Base-by-base conservation (phyloP, 164 flowering plant species). In the Liquidambar formosana region DNA sequence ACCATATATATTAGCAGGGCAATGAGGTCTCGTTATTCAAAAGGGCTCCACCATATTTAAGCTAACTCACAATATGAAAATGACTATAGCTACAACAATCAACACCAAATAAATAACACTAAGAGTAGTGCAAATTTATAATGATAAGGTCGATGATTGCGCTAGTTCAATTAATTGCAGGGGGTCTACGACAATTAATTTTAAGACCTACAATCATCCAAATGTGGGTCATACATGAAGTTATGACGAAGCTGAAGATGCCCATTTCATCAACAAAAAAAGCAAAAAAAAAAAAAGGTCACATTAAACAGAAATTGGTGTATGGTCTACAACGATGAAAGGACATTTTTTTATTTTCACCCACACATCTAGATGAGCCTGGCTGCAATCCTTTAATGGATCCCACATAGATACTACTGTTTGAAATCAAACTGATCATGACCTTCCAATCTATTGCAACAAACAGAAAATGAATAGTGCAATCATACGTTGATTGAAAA, bases 351-450 rank as follows among this genome's bases (percentile, higher is more conserved):
- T 57, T 23, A 14, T 49, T 21, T 1, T 49, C 15, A 18, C 10
- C 22, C 10, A 23, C 60, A 22, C 26, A 18, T 57, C 38, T 18
- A 1, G 11, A 23, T 57, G 14, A 57, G 21, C 22, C 21, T 10
- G 21, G 11, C 58, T n/a, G 27, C 26, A 66, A 43, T 66, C 69
- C 18, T 33, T 38, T 33, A 27, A 65, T 64, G 73, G 68, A 54
- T 44, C 74, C 74, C 78, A 70, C 63, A 59, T 45, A 58, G 45
- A 58, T 57, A 16, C 25, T 56, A 26, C 26, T 57, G 61, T 26
- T 26, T 10, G 15, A 26, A 27, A 56, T 48, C 33, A 1, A 13
- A 23, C 60, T 13, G 25, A 56, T 56, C 27, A 56, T 10, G 11
- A 8, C 28, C 22, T 2, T 5, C 12, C 33, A 8, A 9, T n/a